Conservation (phyloP, 805 yeast genomes). For the Candida pini region DNA sequence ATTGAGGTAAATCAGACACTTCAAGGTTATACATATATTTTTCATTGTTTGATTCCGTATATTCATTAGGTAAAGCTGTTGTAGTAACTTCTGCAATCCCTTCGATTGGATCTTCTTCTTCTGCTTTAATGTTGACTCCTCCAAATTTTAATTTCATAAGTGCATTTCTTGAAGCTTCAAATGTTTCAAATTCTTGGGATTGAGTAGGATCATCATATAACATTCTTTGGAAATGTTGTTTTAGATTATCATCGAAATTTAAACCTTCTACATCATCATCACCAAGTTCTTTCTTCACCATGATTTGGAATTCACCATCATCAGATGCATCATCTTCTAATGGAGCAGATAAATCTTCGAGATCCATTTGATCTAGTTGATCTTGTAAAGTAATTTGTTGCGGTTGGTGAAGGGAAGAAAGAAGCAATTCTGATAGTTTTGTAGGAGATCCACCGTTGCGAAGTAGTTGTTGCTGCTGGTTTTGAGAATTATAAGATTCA, state of each 20-base stretch:
- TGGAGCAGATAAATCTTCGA: neutral
- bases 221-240: constrained; percentile 1
- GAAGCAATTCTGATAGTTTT: too few species aligned
- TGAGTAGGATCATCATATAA: constrained; percentile 4
- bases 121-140: constrained; percentile 11
- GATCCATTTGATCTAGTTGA: neutral
- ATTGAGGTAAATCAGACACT: constrained; percentile 63
- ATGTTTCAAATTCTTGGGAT: constrained; percentile 25
- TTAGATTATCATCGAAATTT: constrained; percentile 6
- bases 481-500: neutral
- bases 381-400: too few species aligned
- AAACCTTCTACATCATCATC: constrained; percentile 9
- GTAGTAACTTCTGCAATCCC: constrained; percentile 23
- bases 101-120: constrained; percentile 6
- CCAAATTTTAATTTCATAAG: constrained; percentile 52
- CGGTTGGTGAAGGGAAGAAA: too few species aligned
- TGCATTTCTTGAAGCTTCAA: constrained; percentile 43
- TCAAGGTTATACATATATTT: constrained; percentile 38
- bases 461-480: neutral
- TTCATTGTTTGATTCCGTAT: constrained; percentile 18
- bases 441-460: neutral
- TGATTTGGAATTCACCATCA: constrained; percentile 7
- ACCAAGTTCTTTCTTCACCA: neutral
- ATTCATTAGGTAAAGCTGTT: constrained; percentile 24
- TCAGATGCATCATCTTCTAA: neutral